Base-by-base conservation (phyloP, 1,284 basidiomycete species). In the Flammula alnicola region DNA sequence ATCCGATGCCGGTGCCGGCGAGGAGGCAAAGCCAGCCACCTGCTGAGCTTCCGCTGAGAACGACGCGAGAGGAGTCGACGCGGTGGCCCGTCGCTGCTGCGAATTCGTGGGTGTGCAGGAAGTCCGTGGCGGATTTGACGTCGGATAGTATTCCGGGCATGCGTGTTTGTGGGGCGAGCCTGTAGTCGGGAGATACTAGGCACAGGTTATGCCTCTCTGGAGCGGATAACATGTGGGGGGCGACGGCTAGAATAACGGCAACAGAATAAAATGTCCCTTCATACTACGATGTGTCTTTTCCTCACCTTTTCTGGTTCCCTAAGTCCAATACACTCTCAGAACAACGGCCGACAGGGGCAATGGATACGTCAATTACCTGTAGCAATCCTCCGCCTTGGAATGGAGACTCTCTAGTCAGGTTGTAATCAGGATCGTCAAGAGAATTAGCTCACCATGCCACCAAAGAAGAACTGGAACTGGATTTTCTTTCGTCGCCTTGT, bases 151-250 rank as follows among this genome's bases (percentile, higher is more conserved):
- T 69, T 0, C 51, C 63, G 2, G 71, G 71, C 7, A 73, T 47
- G 16, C 67, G 63, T 2, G 68, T 68, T 56, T 73, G 71, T 8
- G 70, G 71, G 0, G 71, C 71, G 5, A 72, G 65, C 1, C 71
- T 64, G 44, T 73, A 73, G 51, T 73, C 71, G 2, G 66, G 57
- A 12, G 68, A 70, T 9, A 72, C 52, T 12, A 73, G 29, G 47
- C 66, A 67, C 36, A 71, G 42, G 35, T 64, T 61, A 48, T 71
- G 62, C 19, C 58, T 66, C 2, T 58, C 52, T 2, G 69, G 66
- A 1, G 69, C 67, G 4, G 49, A 33, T 9, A 67, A 58, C 50
- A 68, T 70, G 49, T 73, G 70, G 1, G 71, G 69, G 12, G 65
- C 51, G 2, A 64, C 43, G 14, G 49, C 69, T 72, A 19, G 19